Conservation (phyloP, 225 moss, liverwort and hornwort genomes). For the Takakia lepidozioides region DNA sequence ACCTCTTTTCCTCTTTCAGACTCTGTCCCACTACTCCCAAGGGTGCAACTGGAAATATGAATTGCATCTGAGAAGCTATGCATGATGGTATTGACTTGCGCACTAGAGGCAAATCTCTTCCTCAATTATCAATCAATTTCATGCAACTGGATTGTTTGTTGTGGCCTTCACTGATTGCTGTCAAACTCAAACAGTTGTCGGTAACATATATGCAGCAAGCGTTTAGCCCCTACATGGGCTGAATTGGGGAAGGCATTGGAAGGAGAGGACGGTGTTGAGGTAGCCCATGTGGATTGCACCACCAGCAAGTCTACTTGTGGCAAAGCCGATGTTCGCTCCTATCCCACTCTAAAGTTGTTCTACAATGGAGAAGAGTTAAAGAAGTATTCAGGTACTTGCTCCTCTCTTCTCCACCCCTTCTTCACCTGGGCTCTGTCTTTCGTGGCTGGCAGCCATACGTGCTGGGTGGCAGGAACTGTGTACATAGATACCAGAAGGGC, state of each 20-base stretch:
- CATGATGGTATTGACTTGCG: background rate
- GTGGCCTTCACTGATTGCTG: background rate
- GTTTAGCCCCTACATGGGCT: constrained; percentile 77
- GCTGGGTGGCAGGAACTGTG: too few species aligned
- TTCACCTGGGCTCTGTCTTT: background rate
- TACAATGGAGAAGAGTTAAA: constrained; percentile 83
- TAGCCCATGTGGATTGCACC: constrained; percentile 86
- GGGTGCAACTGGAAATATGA: too few species aligned
- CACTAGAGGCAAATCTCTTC: background rate
- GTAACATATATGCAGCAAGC: constrained; percentile 34
- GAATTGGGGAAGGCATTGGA: constrained; percentile 76
- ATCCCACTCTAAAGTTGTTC: constrained; percentile 73
- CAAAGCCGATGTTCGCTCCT: constrained; percentile 62
- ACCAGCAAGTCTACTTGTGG: constrained; percentile 69
- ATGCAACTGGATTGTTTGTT: background rate
- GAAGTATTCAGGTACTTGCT: constrained; percentile 51
- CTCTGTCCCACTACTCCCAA: too few species aligned
- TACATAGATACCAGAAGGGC: too few species aligned
- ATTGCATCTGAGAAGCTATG: too few species aligned
- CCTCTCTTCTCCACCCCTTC: too few species aligned
- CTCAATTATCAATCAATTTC: too few species aligned
- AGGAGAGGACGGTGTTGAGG: constrained; percentile 69
- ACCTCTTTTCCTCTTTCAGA: background rate
- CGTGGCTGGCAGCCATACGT: too few species aligned
- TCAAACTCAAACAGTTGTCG: too few species aligned